Conservation (phyloP, 495 filamentous ascomycete species). For the Aspergillus steynii region DNA sequence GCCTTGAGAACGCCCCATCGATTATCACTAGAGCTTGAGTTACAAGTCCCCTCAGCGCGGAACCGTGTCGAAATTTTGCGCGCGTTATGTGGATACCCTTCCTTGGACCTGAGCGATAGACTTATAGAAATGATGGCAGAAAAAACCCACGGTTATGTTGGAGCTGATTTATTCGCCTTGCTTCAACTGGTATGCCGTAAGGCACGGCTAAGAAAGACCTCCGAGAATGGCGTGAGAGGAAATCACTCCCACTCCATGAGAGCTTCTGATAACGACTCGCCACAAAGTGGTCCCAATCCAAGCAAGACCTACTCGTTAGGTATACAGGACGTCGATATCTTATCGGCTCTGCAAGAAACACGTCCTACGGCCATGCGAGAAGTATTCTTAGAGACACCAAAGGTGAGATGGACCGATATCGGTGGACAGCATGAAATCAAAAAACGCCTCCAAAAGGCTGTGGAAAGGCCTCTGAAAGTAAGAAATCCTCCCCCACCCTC, state of each 20-base stretch:
- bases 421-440: constrained; percentile 86
- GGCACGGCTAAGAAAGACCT: constrained; percentile 36
- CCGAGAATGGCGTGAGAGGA: constrained; percentile 9
- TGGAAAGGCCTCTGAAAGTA: constrained; percentile 68
- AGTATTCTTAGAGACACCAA: constrained; percentile 83
- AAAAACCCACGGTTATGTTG: constrained; percentile 69
- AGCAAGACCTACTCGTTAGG: constrained; percentile 21
- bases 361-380: constrained; percentile 88
- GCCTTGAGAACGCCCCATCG: constrained; percentile 65
- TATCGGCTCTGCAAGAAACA: constrained; percentile 55
- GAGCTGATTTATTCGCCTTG: constrained; percentile 58
- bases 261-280: not conserved
- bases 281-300: constrained; percentile 13
- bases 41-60: constrained; percentile 73
- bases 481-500: constrained; percentile 7
- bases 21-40: constrained; percentile 70
- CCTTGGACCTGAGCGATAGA: constrained; percentile 29
- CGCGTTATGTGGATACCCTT: constrained; percentile 38
- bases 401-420: constrained; percentile 85
- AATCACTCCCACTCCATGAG: not conserved
- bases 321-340: constrained; percentile 51
- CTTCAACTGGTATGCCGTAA: constrained; percentile 48
- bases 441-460: constrained; percentile 60
- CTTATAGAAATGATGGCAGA: constrained; percentile 51
- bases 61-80: constrained; percentile 75